A percentile compares a stretch with the other conserved stretches of the same genome.
Conservation (phyloP, 495 filamentous ascomycete genomes). For the Penicillium waksmanii region DNA sequence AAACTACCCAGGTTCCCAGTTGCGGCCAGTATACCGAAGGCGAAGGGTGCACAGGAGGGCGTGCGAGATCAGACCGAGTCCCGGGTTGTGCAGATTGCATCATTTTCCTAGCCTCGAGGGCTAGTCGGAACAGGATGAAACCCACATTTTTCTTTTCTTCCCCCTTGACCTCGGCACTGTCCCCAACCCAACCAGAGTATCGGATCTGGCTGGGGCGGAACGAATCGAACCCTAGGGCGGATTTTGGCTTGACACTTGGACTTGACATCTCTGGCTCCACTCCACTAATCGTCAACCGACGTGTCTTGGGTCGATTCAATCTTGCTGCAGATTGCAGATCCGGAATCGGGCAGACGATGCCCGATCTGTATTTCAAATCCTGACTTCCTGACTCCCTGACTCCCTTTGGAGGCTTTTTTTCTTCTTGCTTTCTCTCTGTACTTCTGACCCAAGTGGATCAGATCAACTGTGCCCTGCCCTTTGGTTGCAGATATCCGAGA, state of each 20-base stretch:
- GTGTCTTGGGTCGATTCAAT: background rate
- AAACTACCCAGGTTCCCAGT: constrained; percentile 27
- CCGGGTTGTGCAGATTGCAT: constrained; percentile 20
- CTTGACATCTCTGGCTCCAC: constrained; percentile 9
- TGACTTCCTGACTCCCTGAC: constrained; percentile 4
- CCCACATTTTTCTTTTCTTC: background rate
- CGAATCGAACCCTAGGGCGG: background rate
- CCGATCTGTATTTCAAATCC: constrained; percentile 20
- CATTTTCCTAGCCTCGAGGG: constrained; percentile 9
- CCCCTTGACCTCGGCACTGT: constrained; percentile 21
- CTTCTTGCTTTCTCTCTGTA: background rate
- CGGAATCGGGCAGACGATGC: constrained; percentile 24
- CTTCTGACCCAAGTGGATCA: constrained; percentile 1
- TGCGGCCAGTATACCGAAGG: constrained; percentile 16
- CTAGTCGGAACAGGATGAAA: constrained; percentile 3
- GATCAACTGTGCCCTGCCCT: background rate
- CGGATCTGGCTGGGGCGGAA: constrained; percentile 30
- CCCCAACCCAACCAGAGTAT: constrained; percentile 30
- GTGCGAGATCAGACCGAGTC: constrained; percentile 21
- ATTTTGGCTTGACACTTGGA: too few relatives aligned
- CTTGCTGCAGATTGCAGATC: constrained; percentile 14
- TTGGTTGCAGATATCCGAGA: constrained; percentile 17
- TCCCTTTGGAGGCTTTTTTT: background rate
- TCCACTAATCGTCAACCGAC: background rate
- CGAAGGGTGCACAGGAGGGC: constrained; percentile 15